These are phyloP conservation scores for Boletus sp. DNA, from an alignment of 768 basidiomycete genomes.

Conservation along the genomic window DNA sequence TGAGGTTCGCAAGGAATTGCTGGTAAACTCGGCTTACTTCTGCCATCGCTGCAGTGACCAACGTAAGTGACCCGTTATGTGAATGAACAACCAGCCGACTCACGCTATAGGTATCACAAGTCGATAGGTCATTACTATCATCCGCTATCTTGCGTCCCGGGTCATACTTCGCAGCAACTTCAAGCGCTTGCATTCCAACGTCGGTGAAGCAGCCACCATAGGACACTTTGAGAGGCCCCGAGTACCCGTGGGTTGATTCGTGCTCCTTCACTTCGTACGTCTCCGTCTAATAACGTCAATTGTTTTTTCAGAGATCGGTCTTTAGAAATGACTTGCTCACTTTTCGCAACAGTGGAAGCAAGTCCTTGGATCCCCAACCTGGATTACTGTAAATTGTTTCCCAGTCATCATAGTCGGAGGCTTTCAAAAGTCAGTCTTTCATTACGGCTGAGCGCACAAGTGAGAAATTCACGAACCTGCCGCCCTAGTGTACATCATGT, in stretches of 20 bases:
- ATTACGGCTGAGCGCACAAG: background rate
- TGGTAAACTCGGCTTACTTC: conserved; percentile 36
- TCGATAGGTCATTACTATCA: conserved; percentile 46
- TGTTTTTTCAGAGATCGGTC: background rate
- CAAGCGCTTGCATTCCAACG: conserved; percentile 45
- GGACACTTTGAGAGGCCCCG: conserved; percentile 24
- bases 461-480: conserved; percentile 24
- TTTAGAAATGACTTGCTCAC: conserved; percentile 1
- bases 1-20: background rate
- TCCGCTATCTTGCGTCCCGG: conserved; percentile 40
- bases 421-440: background rate
- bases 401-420: conserved; percentile 52
- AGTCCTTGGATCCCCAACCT: conserved; percentile 28
- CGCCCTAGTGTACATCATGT: conserved; percentile 55
- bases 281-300: conserved; percentile 13
- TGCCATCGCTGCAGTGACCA: conserved; percentile 43
- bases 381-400: conserved; percentile 7
- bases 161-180: conserved; percentile 45
- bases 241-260: conserved; percentile 21
- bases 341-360: conserved; percentile 26
- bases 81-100: conserved; percentile 15
- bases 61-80: background rate
- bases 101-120: conserved; percentile 48
- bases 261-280: conserved; percentile 16
- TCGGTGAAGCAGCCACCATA: conserved; percentile 34